A percentile compares a stretch with the other conserved stretches of the same genome.
Conservation (phyloP, 1,284 basidiomycete species). For the Heimioporus retisporus region DNA sequence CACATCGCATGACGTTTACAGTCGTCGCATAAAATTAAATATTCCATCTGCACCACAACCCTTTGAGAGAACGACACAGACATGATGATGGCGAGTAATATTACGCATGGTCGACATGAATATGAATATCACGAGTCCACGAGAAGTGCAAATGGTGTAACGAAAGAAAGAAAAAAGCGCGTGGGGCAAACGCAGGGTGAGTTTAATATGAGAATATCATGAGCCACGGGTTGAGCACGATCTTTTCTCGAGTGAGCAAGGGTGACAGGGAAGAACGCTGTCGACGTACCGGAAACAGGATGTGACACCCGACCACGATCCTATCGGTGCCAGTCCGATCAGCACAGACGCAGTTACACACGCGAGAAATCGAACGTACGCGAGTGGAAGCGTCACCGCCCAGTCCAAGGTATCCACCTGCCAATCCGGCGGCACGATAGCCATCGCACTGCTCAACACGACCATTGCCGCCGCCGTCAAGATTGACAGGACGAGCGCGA, state of each 20-base stretch:
- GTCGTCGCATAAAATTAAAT: too few species aligned
- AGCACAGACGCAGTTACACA: neutral
- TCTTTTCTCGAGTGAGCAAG: constrained; percentile 45
- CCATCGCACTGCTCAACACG: constrained; percentile 56
- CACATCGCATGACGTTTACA: too few species aligned
- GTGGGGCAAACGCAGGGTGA: too few species aligned
- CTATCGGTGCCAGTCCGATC: constrained; percentile 36
- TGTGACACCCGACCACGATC: constrained; percentile 68
- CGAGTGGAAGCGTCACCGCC: constrained; percentile 77
- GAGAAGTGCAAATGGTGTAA: too few species aligned
- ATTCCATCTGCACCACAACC: too few species aligned
- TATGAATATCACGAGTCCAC: too few species aligned
- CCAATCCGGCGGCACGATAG: constrained; percentile 69
- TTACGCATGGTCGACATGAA: too few species aligned
- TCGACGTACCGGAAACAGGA: constrained; percentile 71
- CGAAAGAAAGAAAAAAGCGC: too few species aligned
- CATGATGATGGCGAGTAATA: too few species aligned
- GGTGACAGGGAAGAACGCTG: neutral
- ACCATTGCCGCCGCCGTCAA: constrained; percentile 61
- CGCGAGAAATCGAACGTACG: constrained; percentile 43
- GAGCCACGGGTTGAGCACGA: constrained; percentile 82
- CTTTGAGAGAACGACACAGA: too few species aligned
- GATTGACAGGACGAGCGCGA: constrained; percentile 67
- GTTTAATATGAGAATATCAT: constrained; percentile 80
- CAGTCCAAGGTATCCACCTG: constrained; percentile 59